Base-by-base conservation (phyloP, 2,329 filamentous ascomycete species). In the Verticillium dahliae region DNA sequence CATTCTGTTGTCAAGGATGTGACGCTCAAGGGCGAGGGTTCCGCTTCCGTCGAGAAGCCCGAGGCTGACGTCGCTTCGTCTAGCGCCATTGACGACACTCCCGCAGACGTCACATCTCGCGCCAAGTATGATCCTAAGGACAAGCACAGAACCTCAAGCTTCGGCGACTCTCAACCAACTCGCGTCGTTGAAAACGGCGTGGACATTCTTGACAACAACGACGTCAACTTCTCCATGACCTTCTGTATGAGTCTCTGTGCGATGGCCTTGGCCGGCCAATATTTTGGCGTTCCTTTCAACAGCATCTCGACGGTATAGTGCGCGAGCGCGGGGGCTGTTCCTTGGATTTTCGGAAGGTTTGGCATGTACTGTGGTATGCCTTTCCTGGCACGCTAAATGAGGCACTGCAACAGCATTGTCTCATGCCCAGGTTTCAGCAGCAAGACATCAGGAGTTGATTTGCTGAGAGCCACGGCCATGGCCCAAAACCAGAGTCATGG, bases 171-270 rank as follows among this genome's bases (percentile, higher is more conserved):
- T 61, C 81, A 80, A 68, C 84, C 88, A 63, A 88, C 87, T 59
- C 79, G 89, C 18, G 77, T 86, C 5, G 75, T 88, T 6, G 86
- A 90, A 75, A 89, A 80, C 67, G 92, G 72, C 58, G 80, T 77
- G 84, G 84, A 97, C 72, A 73, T 96, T 64, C 79, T 99, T 62
- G 92, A 96, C 74, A 99, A 99, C 74, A 99, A 99, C 74, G 90
- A 91, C 60, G 92, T 99, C 68, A 99, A 99, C 74, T 85, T 97
- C 62, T 74, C 94, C 61, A 98, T 97, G 94, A 93, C 94, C 0
- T 81, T 85, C 14, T 80, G 81, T 4, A 93, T 96, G 85, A 97
- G 91, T 71, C 66, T 92, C 18, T 85, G 88, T 4, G 90, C 88
- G 4, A 96, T 98, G 85, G 79, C 77, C 0, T 75, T 85, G 38